These are phyloP conservation scores for Puccinia novopanici DNA, from an alignment of 1,284 basidiomycete genomes.

Conservation along the genomic window DNA sequence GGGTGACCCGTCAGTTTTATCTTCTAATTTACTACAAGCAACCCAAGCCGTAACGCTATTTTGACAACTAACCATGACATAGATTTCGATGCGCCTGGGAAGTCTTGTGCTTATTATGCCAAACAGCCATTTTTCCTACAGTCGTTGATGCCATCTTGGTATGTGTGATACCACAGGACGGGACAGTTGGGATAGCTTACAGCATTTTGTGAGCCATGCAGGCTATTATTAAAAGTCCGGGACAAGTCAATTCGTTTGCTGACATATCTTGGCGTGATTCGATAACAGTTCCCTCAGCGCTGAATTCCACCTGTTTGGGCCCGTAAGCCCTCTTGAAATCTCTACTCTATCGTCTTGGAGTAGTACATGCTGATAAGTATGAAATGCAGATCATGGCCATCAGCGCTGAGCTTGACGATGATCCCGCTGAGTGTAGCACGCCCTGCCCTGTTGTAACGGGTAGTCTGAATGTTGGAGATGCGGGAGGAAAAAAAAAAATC, in stretches of 20 bases:
- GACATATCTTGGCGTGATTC: not conserved
- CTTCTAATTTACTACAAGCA: too few species aligned
- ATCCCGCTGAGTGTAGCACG: too few species aligned
- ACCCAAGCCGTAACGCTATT: not conserved
- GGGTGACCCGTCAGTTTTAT: constrained; percentile 21
- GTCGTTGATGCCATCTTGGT: constrained; percentile 15
- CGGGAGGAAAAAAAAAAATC: too few species aligned
- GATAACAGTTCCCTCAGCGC: constrained; percentile 25
- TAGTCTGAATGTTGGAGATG: too few species aligned
- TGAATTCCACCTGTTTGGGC: constrained; percentile 32
- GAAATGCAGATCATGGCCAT: constrained; percentile 26
- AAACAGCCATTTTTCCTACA: constrained; percentile 36
- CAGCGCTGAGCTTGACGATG: constrained; percentile 22
- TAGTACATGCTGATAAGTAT: not conserved
- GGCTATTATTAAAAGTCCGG: not conserved
- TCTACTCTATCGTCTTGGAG: not conserved
- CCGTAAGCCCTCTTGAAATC: not conserved
- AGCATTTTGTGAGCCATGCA: constrained; percentile 10
- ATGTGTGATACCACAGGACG: not conserved
- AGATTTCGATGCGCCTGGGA: constrained; percentile 6
- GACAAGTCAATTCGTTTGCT: not conserved
- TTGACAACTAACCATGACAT: not conserved
- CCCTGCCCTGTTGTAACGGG: too few species aligned
- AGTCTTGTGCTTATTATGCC: constrained; percentile 6
- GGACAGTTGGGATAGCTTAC: not conserved